A percentile compares a stretch with the other conserved stretches of the same genome.
These are phyloP conservation scores for Annulohypoxylon truncatum DNA, from an alignment of 2,329 filamentous ascomycete genomes.

Conservation along the genomic window DNA sequence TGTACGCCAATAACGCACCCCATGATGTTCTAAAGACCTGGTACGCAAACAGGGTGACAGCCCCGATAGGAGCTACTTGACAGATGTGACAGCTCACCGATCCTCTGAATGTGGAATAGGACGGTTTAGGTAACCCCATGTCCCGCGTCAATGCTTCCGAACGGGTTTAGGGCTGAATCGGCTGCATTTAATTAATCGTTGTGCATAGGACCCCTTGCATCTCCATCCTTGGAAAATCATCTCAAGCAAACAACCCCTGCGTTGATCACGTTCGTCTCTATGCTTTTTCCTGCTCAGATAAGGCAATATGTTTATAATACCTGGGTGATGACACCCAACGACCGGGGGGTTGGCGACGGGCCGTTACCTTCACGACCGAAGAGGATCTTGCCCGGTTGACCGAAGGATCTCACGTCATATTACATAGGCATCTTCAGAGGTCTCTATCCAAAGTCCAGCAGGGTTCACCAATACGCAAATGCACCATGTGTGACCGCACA, in stretches of 20 bases:
- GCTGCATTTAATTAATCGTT: conserved; percentile 29
- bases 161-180: conserved; percentile 41
- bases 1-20: conserved; percentile 15
- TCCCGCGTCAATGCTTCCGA: conserved; percentile 33
- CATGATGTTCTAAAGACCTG: conserved; percentile 27
- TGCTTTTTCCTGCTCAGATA: conserved; percentile 13
- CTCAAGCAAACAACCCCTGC: conserved; percentile 30
- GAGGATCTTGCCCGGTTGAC: conserved; percentile 34
- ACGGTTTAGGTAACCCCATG: conserved; percentile 24
- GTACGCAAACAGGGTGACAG: conserved; percentile 14
- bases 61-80: conserved; percentile 5
- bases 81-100: conserved; percentile 37
- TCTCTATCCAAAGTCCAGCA: neutral
- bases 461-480: conserved; percentile 22
- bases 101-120: conserved; percentile 30
- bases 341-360: conserved; percentile 20
- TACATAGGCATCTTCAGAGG: conserved; percentile 28
- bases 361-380: conserved; percentile 32
- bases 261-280: conserved; percentile 36
- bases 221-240: conserved; percentile 25
- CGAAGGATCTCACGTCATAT: conserved; percentile 43
- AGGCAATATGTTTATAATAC: conserved; percentile 29
- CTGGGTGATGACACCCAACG: conserved; percentile 5
- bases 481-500: conserved; percentile 20
- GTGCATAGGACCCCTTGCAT: conserved; percentile 30